Evolutionary conservation across 1,284 basidiomycete genomes (phyloP).

Genomic region (Cryptococcus deneoformans): DNA sequence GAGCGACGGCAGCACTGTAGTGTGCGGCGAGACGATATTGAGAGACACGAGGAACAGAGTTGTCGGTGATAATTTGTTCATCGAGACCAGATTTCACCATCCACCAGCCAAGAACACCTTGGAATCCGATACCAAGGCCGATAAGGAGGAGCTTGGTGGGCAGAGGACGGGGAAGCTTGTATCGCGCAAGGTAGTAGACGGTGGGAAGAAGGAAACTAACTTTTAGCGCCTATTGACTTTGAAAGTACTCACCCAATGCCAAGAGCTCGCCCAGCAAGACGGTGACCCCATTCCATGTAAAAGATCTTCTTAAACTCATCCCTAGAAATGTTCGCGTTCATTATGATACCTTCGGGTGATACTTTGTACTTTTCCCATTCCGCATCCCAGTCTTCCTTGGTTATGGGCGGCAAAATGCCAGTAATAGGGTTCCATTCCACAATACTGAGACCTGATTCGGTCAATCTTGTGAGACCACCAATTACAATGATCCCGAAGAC

Average conservation of each 20-base stretch:
- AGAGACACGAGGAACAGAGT: conserved; percentile 86
- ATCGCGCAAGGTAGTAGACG: conserved; percentile 70
- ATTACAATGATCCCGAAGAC: conserved; percentile 93
- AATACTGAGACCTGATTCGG: conserved; percentile 96
- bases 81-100: conserved; percentile 98
- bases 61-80: conserved; percentile 71
- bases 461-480: conserved; percentile 93
- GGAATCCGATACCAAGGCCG: conserved; percentile 73
- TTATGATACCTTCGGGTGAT: conserved; percentile 93
- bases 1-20: conserved; percentile 80
- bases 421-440: conserved; percentile 97
- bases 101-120: conserved; percentile 96
- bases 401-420: conserved; percentile 80
- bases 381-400: conserved; percentile 71
- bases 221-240: not conserved
- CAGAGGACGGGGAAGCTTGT: conserved; percentile 63
- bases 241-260: conserved; percentile 56
- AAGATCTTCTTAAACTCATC: conserved; percentile 96
- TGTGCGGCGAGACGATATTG: conserved; percentile 97
- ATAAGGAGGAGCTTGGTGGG: conserved; percentile 66
- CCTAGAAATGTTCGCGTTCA: conserved; percentile 83
- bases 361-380: conserved; percentile 96
- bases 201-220: conserved; percentile 71
- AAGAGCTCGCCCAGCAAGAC: conserved; percentile 86
- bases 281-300: conserved; percentile 98